Evolutionary conservation across 257 asterid species (phyloP).

Genomic region (Plantago major): DNA sequence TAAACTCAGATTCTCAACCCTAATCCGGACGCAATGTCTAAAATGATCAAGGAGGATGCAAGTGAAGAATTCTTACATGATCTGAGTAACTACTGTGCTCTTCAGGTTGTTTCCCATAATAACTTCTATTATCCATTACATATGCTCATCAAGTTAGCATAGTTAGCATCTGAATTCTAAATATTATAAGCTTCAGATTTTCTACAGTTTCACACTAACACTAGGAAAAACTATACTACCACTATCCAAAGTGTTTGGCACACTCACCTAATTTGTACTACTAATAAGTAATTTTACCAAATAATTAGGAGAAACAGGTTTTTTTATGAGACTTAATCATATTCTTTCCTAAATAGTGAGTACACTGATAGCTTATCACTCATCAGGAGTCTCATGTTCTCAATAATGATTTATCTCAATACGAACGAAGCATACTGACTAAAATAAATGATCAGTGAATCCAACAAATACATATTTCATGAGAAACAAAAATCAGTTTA

Average conservation of each 20-base stretch:
- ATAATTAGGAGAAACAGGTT: no score
- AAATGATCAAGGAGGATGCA: conserved; percentile 88
- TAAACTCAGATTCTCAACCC: conserved; percentile 82
- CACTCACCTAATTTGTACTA: no score
- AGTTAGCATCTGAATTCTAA: conserved; percentile 16
- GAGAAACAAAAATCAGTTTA: no score
- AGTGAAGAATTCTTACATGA: conserved; percentile 90
- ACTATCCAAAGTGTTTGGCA: no score
- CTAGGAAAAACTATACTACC: no score
- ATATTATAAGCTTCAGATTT: conserved; percentile 17
- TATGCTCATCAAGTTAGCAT: conserved; percentile 4
- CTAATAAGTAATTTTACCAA: no score
- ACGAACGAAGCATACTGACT: neutral
- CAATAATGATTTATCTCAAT: neutral
- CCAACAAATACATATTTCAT: no score
- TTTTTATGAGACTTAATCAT: no score
- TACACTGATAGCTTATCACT: no score
- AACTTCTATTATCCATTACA: conserved; percentile 16
- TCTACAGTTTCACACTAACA: neutral
- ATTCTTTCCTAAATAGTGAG: no score
- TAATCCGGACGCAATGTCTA: conserved; percentile 99
- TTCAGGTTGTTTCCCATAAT: conserved; percentile 54
- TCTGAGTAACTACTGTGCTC: conserved; percentile 94
- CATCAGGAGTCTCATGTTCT: neutral
- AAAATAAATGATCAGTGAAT: no score